Conservation (phyloP, 1,284 basidiomycete genomes). For the Irpex rosettiformis region DNA sequence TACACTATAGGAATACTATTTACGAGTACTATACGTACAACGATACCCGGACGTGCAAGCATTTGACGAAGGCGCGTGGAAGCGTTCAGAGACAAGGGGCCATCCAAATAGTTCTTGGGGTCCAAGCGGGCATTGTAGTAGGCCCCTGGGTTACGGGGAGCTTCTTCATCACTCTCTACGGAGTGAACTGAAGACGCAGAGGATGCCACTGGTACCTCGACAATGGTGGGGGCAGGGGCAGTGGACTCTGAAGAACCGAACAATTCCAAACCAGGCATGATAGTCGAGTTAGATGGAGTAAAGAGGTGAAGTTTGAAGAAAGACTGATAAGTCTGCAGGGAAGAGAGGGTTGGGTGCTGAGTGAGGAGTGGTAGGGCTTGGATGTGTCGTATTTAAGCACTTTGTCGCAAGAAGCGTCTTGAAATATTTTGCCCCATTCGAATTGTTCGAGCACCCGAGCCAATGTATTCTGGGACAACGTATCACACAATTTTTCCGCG, state of each 20-base stretch:
- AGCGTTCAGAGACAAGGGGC: slow-evolving; percentile 62
- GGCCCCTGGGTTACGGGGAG: slow-evolving; percentile 18
- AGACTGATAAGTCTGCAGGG: neutral
- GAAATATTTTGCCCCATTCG: neutral
- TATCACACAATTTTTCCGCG: neutral
- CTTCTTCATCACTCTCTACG: slow-evolving; percentile 8
- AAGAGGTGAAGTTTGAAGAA: slow-evolving; percentile 5
- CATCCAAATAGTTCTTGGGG: slow-evolving; percentile 66
- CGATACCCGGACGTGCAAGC: slow-evolving; percentile 73
- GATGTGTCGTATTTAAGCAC: neutral
- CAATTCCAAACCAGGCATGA: slow-evolving; percentile 43
- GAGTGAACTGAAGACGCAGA: slow-evolving; percentile 6
- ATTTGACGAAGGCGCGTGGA: slow-evolving; percentile 72
- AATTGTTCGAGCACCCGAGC: neutral
- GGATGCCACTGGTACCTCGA: slow-evolving; percentile 4
- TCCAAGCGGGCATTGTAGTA: slow-evolving; percentile 62
- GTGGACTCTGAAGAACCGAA: slow-evolving; percentile 29
- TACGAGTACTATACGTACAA: slow-evolving; percentile 43
- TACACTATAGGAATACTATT: neutral
- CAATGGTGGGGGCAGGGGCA: slow-evolving; percentile 18
- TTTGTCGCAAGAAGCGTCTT: neutral
- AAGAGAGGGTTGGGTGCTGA: neutral
- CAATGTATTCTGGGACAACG: neutral
- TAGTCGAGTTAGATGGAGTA: slow-evolving; percentile 8
- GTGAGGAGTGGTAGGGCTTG: neutral